A percentile compares a stretch with the other conserved stretches of the same genome.
Conservation (phyloP, 2,329 filamentous ascomycete species). For the Pseudocercospora vitis region DNA sequence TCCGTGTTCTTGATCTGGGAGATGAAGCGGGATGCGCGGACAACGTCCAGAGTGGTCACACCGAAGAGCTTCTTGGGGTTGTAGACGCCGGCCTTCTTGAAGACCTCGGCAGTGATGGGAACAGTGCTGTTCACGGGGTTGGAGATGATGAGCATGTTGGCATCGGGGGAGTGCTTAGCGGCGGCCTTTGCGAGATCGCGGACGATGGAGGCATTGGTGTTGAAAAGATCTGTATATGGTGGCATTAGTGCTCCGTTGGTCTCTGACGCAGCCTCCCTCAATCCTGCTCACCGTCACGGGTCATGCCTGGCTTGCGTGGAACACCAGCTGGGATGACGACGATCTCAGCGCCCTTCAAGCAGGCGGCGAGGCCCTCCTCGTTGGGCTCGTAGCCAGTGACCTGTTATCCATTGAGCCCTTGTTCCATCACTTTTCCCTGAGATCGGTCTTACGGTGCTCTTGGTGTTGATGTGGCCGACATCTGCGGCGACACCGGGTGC, state of each 20-base stretch:
- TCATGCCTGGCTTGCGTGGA: slow-evolving; percentile 99
- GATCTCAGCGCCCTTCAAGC: slow-evolving; percentile 85
- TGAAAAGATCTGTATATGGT: slow-evolving; percentile 90
- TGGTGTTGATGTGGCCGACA: slow-evolving; percentile 98
- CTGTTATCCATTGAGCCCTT: slow-evolving; percentile 37
- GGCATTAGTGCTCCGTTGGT: not conserved
- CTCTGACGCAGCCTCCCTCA: not conserved
- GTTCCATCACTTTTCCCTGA: not conserved
- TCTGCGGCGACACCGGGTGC: slow-evolving; percentile 97
- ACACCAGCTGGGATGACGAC: slow-evolving; percentile 98
- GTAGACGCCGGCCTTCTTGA: slow-evolving; percentile 94
- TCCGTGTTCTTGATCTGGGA: slow-evolving; percentile 88
- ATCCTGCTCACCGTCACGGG: slow-evolving; percentile 70
- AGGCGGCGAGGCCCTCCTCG: slow-evolving; percentile 68
- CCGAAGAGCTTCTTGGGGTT: slow-evolving; percentile 99
- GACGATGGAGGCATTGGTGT: slow-evolving; percentile 99
- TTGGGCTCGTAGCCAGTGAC: slow-evolving; percentile 83
- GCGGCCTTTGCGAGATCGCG: slow-evolving; percentile 95
- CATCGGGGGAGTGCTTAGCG: slow-evolving; percentile 83
- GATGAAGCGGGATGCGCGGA: slow-evolving; percentile 97
- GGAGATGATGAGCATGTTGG: slow-evolving; percentile 95
- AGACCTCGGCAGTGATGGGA: slow-evolving; percentile 94
- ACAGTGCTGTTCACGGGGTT: slow-evolving; percentile 99
- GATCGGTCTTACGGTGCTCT: slow-evolving; percentile 62
- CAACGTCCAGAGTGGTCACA: slow-evolving; percentile 98